Evolutionary conservation across 169 alveolate genomes (phyloP).

Genomic region (Neospora caninum): DNA sequence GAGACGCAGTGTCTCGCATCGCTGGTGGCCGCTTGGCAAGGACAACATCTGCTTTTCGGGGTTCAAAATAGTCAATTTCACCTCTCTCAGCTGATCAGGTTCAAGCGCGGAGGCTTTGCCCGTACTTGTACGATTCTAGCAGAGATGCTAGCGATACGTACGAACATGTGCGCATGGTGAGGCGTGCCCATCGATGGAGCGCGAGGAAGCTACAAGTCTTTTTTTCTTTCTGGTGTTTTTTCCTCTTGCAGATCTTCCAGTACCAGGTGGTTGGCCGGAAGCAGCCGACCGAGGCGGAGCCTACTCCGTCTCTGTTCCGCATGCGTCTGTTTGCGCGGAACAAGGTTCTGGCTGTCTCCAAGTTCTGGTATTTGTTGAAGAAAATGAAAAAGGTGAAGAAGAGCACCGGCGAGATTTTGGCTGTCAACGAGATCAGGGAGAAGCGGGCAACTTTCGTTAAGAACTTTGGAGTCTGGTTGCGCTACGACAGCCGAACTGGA

Average conservation of each 20-base stretch:
- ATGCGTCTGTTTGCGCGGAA: constrained; percentile 98
- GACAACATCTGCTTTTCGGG: no score
- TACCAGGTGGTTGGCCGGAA: constrained; percentile 96
- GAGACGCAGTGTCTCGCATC: no score
- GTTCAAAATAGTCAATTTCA: no score
- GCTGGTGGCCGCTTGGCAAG: no score
- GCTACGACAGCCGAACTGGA: constrained; percentile 98
- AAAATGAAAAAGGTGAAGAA: constrained; percentile 94
- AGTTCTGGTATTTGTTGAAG: constrained; percentile 97
- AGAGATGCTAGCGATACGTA: no score
- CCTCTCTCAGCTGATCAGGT: no score
- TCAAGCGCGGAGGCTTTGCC: no score
- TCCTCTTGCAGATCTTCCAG: constrained; percentile 82
- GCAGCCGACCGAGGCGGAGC: constrained; percentile 94
- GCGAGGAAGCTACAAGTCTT: no score
- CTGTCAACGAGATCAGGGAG: constrained; percentile 80
- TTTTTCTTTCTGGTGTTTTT: neutral
- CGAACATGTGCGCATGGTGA: no score
- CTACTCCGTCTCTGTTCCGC: constrained; percentile 91
- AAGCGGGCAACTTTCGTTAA: constrained; percentile 90
- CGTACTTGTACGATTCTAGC: no score
- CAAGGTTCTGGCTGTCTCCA: constrained; percentile 95
- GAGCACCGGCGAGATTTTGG: constrained; percentile 96
- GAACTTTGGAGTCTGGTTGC: constrained; percentile 97
- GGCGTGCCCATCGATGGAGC: no score